These are phyloP conservation scores for Pestalotiopsis fici DNA, from an alignment of 2,329 filamentous ascomycete genomes.

Conservation along the genomic window DNA sequence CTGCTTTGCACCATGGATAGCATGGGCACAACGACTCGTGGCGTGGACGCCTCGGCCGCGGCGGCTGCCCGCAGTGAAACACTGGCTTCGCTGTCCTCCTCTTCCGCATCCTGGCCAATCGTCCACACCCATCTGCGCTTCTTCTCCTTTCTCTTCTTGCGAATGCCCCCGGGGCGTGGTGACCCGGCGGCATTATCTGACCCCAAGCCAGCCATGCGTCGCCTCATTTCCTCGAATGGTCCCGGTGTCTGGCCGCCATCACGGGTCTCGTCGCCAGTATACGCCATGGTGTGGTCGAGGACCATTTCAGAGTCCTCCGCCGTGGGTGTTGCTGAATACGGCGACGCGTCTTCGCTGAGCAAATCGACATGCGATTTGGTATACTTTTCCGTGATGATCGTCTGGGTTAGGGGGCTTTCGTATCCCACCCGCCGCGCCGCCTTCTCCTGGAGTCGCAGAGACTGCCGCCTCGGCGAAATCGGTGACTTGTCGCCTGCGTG, in stretches of 20 bases:
- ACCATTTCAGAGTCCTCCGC: slow-evolving; percentile 39
- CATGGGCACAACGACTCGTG: slow-evolving; percentile 12
- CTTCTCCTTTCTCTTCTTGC: slow-evolving; percentile 61
- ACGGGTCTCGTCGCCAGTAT: slow-evolving; percentile 54
- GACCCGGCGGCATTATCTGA: slow-evolving; percentile 43
- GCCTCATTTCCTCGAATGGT: slow-evolving; percentile 64
- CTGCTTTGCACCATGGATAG: slow-evolving; percentile 28
- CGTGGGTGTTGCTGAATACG: slow-evolving; percentile 40
- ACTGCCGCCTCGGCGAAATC: slow-evolving; percentile 54
- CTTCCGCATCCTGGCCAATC: slow-evolving; percentile 52
- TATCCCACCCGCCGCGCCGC: slow-evolving; percentile 60
- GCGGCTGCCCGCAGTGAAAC: slow-evolving; percentile 38
- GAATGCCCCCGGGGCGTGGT: slow-evolving; percentile 40
- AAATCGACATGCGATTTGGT: slow-evolving; percentile 65
- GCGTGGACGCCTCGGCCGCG: slow-evolving; percentile 21
- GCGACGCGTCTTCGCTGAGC: slow-evolving; percentile 57
- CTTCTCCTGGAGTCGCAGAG: slow-evolving; percentile 54
- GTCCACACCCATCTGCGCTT: slow-evolving; percentile 69
- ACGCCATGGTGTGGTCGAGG: slow-evolving; percentile 52
- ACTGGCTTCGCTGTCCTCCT: slow-evolving; percentile 43
- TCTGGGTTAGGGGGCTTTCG: slow-evolving; percentile 63
- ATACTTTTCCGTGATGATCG: slow-evolving; percentile 64
- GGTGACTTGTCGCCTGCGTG: slow-evolving; percentile 51
- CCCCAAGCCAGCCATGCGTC: slow-evolving; percentile 52
- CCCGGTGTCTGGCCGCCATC: slow-evolving; percentile 65